Evolutionary conservation across 2,329 filamentous ascomycete genomes (phyloP).

Genomic region (Pseudogymnoascus sp.): DNA sequence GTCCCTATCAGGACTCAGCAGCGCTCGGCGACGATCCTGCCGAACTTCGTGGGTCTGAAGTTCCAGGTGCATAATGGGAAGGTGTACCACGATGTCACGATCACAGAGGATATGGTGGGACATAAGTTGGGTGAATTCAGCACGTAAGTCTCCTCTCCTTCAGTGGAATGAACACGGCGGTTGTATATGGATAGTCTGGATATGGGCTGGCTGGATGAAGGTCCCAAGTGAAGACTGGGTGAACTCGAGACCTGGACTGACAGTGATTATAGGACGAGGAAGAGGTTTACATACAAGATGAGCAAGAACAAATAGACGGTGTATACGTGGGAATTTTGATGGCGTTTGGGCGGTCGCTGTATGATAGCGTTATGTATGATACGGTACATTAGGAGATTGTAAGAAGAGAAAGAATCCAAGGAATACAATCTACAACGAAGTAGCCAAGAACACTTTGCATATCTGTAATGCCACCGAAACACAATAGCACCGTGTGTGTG

Average conservation of each 20-base stretch:
- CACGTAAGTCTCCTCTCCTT: slow-evolving; percentile 41
- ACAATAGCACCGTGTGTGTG: not conserved
- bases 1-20: slow-evolving; percentile 62
- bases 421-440: not conserved
- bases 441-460: not conserved
- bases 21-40: slow-evolving; percentile 62
- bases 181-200: not conserved
- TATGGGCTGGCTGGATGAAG: not conserved
- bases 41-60: slow-evolving; percentile 61
- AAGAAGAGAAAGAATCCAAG: not conserved
- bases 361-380: slow-evolving; percentile 9
- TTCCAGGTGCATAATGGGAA: slow-evolving; percentile 70
- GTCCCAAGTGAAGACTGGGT: not conserved
- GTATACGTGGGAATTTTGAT: not conserved
- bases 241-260: slow-evolving; percentile 9
- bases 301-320: slow-evolving; percentile 52
- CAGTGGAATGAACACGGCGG: not conserved
- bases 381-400: slow-evolving; percentile 1
- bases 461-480: not conserved
- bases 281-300: slow-evolving; percentile 59
- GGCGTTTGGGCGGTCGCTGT: slow-evolving; percentile 9
- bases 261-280: slow-evolving; percentile 48
- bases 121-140: slow-evolving; percentile 68
- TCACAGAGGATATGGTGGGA: slow-evolving; percentile 72
- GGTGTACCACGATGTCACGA: slow-evolving; percentile 56